These are phyloP conservation scores for Oehlia diaphana DNA, from an alignment of 192 early-diverging fungal genomes.

Conservation along the genomic window DNA sequence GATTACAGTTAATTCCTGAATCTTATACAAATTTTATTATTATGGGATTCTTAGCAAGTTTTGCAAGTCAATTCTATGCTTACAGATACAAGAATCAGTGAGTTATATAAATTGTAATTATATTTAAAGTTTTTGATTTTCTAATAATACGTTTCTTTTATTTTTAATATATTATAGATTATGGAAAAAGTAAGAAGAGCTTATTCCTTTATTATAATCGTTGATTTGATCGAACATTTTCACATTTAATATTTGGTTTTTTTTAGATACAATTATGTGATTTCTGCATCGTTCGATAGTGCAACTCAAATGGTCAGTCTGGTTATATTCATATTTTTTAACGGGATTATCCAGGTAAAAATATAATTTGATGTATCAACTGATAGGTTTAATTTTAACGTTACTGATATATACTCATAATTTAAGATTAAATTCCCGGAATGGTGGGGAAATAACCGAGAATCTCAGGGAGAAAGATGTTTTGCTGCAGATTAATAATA, in stretches of 20 bases:
- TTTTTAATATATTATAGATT: background rate
- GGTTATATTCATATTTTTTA: constrained; percentile 52
- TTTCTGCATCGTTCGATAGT: constrained; percentile 63
- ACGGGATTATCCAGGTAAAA: constrained; percentile 40
- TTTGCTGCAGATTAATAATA: background rate
- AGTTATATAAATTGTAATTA: background rate
- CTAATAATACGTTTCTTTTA: background rate
- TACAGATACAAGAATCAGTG: background rate
- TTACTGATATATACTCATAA: background rate
- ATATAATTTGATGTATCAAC: background rate
- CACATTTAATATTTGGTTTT: background rate
- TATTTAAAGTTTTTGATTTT: too few species aligned
- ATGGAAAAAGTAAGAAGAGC: background rate
- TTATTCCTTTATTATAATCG: background rate
- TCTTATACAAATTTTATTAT: constrained; percentile 15
- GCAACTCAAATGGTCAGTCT: constrained; percentile 49
- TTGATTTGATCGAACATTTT: background rate
- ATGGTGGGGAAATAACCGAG: constrained; percentile 16
- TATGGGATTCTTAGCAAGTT: background rate
- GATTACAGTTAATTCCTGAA: background rate
- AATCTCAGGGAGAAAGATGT: constrained; percentile 11
- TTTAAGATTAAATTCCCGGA: background rate
- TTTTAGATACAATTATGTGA: constrained; percentile 63
- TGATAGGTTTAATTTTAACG: background rate
- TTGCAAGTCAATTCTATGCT: constrained; percentile 12